Evolutionary conservation across 2,329 filamentous ascomycete species (phyloP).

Genomic region (Arthrobotrys pseudoclavata): DNA sequence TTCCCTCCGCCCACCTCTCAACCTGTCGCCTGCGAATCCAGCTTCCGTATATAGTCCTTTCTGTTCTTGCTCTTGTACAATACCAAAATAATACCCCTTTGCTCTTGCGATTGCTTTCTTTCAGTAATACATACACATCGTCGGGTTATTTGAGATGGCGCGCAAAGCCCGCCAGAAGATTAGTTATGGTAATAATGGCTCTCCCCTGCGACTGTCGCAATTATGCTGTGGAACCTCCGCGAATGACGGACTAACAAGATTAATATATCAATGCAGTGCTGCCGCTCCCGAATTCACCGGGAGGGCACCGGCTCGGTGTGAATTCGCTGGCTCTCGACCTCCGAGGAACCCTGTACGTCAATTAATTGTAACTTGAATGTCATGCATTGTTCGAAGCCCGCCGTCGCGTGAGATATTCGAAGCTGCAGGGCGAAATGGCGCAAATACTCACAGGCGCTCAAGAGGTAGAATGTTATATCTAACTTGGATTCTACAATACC

Average conservation of each 20-base stretch:
- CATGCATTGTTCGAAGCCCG: slow-evolving; percentile 3
- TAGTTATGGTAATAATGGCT: slow-evolving; percentile 73
- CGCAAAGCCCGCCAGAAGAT: slow-evolving; percentile 79
- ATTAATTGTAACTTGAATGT: slow-evolving; percentile 18
- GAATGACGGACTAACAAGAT: slow-evolving; percentile 34
- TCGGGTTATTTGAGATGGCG: slow-evolving; percentile 69
- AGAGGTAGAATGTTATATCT: slow-evolving; percentile 20
- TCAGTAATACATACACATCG: slow-evolving; percentile 11
- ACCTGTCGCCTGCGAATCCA: slow-evolving; percentile 25
- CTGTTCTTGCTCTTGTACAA: slow-evolving; percentile 35
- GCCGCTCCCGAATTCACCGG: slow-evolving; percentile 79
- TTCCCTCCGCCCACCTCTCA: slow-evolving; percentile 21
- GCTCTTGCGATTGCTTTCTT: slow-evolving; percentile 31
- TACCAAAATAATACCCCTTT: slow-evolving; percentile 43
- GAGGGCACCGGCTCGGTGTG: slow-evolving; percentile 91
- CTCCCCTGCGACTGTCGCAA: slow-evolving; percentile 30
- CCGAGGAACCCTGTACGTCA: slow-evolving; percentile 84
- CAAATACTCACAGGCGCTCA: slow-evolving; percentile 13
- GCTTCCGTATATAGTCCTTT: slow-evolving; percentile 30
- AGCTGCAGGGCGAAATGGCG: slow-evolving; percentile 3
- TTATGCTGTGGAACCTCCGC: slow-evolving; percentile 42
- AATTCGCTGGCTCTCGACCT: slow-evolving; percentile 93
- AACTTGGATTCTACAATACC: slow-evolving; percentile 62
- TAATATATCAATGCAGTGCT: slow-evolving; percentile 71
- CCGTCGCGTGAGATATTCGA: slow-evolving; percentile 14